Evolutionary conservation across 176 grass and related monocot species (phyloP).

Genomic region (Carex cristatella): DNA sequence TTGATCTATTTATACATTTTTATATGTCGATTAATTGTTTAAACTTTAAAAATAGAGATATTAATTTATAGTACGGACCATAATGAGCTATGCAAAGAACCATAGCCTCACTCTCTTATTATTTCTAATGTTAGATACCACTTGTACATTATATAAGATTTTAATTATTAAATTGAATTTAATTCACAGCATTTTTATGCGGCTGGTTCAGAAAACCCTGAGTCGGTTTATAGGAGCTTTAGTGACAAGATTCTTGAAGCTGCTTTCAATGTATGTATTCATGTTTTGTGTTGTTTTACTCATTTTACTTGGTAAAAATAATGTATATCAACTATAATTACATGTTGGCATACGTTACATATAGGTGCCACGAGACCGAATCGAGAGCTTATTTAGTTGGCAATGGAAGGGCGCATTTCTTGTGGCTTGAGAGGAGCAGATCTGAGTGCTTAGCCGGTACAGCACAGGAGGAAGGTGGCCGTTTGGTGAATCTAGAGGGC

Average conservation of each 20-base stretch:
- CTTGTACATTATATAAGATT: not conserved
- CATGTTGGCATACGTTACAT: not conserved
- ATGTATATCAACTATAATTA: not conserved
- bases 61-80: too few relatives aligned
- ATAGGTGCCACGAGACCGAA: constrained; percentile 36
- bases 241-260: constrained; percentile 59
- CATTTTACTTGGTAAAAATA: not conserved
- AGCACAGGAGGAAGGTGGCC: constrained; percentile 25
- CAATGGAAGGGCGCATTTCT: constrained; percentile 37
- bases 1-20: too few relatives aligned
- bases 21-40: too few relatives aligned
- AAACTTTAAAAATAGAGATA: too few relatives aligned
- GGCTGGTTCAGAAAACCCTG: constrained; percentile 28
- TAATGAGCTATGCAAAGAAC: too few relatives aligned
- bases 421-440: constrained; percentile 49
- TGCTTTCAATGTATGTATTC: constrained; percentile 50
- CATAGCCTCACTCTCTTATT: not conserved
- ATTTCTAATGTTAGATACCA: not conserved
- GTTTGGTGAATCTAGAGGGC: constrained; percentile 31
- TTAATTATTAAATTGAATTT: not conserved
- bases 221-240: constrained; percentile 51
- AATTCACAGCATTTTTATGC: constrained; percentile 44
- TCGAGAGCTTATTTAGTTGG: constrained; percentile 38
- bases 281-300: not conserved
- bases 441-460: constrained; percentile 37